Conservation (phyloP, 148 eudicot genomes). For the Vaccinium corymbosum region DNA sequence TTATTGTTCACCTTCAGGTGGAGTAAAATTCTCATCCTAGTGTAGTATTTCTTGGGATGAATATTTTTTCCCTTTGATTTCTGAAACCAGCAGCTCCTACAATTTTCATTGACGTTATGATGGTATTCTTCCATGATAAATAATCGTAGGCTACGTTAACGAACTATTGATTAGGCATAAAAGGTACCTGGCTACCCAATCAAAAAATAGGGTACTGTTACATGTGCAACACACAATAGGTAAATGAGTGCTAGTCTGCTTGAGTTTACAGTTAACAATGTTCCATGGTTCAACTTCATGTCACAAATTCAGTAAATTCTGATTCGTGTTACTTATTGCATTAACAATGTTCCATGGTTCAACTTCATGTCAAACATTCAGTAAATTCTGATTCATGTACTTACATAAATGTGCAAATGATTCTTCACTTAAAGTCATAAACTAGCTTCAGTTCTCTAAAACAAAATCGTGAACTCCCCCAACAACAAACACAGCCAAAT, state of each 20-base stretch:
- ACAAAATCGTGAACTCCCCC: neutral
- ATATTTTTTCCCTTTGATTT: neutral
- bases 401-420: neutral
- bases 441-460: neutral
- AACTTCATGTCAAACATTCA: neutral
- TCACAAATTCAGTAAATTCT: neutral
- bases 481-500: neutral
- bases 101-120: neutral
- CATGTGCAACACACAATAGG: neutral
- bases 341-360: neutral
- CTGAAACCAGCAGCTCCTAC: neutral
- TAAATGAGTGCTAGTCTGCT: neutral
- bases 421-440: slow-evolving; percentile 14
- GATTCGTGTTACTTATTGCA: too few species aligned
- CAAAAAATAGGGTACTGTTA: neutral
- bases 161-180: neutral
- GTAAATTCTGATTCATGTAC: neutral
- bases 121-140: neutral
- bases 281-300: neutral
- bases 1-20: too few species aligned
- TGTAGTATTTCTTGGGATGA: neutral
- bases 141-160: neutral
- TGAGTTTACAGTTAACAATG: neutral
- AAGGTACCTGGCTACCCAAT: neutral
- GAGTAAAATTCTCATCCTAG: too few species aligned